Evolutionary conservation across 106 monocot genomes (phyloP), one percentile per base, ranked within the genome.

Genomic region (Allium sativum): DNA sequence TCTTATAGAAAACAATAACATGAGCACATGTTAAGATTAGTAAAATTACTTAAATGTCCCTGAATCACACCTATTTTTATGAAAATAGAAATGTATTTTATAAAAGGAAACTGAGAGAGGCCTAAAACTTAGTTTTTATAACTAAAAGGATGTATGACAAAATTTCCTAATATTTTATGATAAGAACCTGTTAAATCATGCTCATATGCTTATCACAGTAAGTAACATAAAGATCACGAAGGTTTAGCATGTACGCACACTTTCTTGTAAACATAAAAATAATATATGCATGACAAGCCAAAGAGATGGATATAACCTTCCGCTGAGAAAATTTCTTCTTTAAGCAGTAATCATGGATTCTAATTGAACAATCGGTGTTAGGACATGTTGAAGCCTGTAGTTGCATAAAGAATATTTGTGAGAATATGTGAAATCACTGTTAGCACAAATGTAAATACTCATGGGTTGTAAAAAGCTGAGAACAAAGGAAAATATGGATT

Each of bases 331-430:
- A 80, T 76, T 81, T 98, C 80, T 93, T 81, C 76, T 80, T 72
- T 40, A 88, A 61, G 63, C 92, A 98, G 44, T 98, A 98, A 42
- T 47, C 45, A 60, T 98, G 96, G 18, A 92, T 84, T 51, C 88
- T 70, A 12, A 92, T 69, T 45, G 65, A 21, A 70, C 96, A 98
- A 8, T 69, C 79, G 70, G 80, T 80, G 21, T 88, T 92, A 9
- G 77, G 71, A 70, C 92, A 98, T 43, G 65, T 40, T 19, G 70
- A 71, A 16, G 92, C 96, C 96, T 98, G 82, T 57, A 59, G 42
- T 55, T 18, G 21, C 22, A 65, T 55, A 15, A 57, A 18, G 18
- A 56, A 53, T 18, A 8, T 10, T 18, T 9, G 22, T 57, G 14
- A 16, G 18, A n/a, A 17, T 51, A 9, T 31, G 31, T 31, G 31